phyloP scores from a whole-genome alignment of 495 filamentous ascomycete genomes.

The Bacidia gigantensis region DNA sequence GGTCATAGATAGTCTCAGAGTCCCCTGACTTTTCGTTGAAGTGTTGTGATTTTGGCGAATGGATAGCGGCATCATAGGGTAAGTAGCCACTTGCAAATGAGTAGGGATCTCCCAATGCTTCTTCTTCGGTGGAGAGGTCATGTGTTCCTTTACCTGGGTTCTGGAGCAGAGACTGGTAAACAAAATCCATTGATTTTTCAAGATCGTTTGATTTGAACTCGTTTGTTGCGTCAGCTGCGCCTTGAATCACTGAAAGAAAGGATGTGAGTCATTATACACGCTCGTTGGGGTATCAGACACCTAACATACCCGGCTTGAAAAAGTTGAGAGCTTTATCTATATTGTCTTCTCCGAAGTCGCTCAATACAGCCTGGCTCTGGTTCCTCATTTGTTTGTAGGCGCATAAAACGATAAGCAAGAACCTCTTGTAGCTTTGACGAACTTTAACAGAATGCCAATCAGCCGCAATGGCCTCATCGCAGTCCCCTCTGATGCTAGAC shows the following conservation, averaged over 20 bases:
- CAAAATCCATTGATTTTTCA: constrained; percentile 28
- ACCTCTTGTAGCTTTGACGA: constrained; percentile 33
- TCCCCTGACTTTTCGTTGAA: too few relatives aligned
- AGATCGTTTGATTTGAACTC: constrained; percentile 22
- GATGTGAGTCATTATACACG: too few relatives aligned
- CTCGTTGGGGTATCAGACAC: too few relatives aligned
- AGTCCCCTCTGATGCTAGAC: constrained; percentile 19
- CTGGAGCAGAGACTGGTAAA: constrained; percentile 19
- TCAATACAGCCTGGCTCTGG: constrained; percentile 22
- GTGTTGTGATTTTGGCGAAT: too few relatives aligned
- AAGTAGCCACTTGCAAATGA: too few relatives aligned
- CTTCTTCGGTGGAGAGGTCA: too few relatives aligned
- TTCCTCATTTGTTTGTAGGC: constrained; percentile 30
- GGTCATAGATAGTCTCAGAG: too few relatives aligned
- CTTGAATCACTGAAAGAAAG: constrained; percentile 26
- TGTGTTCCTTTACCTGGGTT: too few relatives aligned
- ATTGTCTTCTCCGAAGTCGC: constrained; percentile 27
- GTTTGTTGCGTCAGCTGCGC: constrained; percentile 20
- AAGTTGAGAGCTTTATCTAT: constrained; percentile 33
- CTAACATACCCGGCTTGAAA: constrained; percentile 32
- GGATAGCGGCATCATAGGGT: too few relatives aligned
- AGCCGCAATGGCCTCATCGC: constrained; percentile 24
- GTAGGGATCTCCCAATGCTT: too few relatives aligned
- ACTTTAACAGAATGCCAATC: constrained; percentile 34
- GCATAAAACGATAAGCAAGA: constrained; percentile 32